Evolutionary conservation across 108 stramenopile genomes (phyloP).

Genomic region (Heterococcus sp.): DNA sequence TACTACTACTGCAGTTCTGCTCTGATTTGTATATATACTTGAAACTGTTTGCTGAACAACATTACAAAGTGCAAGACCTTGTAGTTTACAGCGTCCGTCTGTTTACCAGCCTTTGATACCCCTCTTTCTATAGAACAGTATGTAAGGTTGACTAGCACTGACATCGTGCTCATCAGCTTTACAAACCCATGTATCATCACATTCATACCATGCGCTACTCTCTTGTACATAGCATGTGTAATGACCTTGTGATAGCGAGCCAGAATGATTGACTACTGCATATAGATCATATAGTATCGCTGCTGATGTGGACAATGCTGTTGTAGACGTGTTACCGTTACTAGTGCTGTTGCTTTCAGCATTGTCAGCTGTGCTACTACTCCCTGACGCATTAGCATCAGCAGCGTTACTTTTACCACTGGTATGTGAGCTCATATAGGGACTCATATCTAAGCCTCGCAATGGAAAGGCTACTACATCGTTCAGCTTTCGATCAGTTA

Average conservation of each 20-base stretch:
- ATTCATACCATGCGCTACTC: conserved; percentile 27
- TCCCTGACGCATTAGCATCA: neutral
- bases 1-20: too few relatives aligned
- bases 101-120: too few relatives aligned
- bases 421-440: too few relatives aligned
- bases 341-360: too few relatives aligned
- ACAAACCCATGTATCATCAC: conserved; percentile 43
- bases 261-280: conserved; percentile 43
- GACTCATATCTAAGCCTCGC: conserved; percentile 41
- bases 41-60: too few relatives aligned
- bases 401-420: too few relatives aligned
- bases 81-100: too few relatives aligned
- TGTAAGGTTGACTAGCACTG: conserved; percentile 26
- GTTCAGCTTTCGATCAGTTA: conserved; percentile 27
- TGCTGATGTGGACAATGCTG: conserved; percentile 14
- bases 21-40: too few relatives aligned
- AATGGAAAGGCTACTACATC: conserved; percentile 26
- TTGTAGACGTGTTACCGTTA: too few relatives aligned
- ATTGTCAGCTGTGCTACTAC: neutral
- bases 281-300: conserved; percentile 40
- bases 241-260: conserved; percentile 38
- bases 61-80: too few relatives aligned
- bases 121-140: conserved; percentile 37
- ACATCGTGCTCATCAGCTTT: conserved; percentile 42
- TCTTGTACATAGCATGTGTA: conserved; percentile 43